Evolutionary conservation across 2,329 filamentous ascomycete genomes (phyloP).

Genomic region (Verticillium nubilum): DNA sequence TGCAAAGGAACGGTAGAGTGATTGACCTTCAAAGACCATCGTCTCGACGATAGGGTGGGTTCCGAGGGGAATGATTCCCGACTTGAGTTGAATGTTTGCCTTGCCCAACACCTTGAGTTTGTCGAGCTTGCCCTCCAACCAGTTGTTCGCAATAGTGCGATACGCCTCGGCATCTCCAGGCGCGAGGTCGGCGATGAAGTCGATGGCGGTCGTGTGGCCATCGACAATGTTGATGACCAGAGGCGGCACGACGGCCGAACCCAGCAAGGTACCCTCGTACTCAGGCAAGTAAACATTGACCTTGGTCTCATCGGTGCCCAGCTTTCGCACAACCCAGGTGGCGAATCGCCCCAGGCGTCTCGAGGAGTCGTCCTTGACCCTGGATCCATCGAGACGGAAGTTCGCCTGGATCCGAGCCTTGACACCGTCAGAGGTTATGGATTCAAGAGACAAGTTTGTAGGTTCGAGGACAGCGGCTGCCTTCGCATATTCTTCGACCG

Average conservation of each 20-base stretch:
- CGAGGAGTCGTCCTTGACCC: constrained; percentile 65
- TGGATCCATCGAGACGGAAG: constrained; percentile 72
- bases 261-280: constrained; percentile 71
- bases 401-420: constrained; percentile 75
- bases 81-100: constrained; percentile 67
- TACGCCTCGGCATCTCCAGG: constrained; percentile 75
- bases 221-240: constrained; percentile 73
- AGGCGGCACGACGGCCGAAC: constrained; percentile 69
- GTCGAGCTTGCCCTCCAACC: constrained; percentile 73
- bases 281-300: constrained; percentile 78
- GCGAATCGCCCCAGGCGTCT: constrained; percentile 70
- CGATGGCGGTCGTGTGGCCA: constrained; percentile 69
- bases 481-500: constrained; percentile 80
- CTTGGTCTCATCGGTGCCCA: constrained; percentile 67
- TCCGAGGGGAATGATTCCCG: constrained; percentile 75
- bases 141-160: constrained; percentile 78
- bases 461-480: constrained; percentile 78
- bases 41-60: constrained; percentile 70
- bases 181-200: constrained; percentile 71
- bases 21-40: constrained; percentile 78
- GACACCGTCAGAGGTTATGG: constrained; percentile 74
- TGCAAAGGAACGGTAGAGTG: constrained; percentile 59
- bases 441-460: constrained; percentile 77
- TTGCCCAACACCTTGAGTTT: constrained; percentile 68
- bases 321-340: constrained; percentile 73